phyloP scores from a whole-genome alignment of 768 basidiomycete species.

The Macrolepiota dolichaula region DNA sequence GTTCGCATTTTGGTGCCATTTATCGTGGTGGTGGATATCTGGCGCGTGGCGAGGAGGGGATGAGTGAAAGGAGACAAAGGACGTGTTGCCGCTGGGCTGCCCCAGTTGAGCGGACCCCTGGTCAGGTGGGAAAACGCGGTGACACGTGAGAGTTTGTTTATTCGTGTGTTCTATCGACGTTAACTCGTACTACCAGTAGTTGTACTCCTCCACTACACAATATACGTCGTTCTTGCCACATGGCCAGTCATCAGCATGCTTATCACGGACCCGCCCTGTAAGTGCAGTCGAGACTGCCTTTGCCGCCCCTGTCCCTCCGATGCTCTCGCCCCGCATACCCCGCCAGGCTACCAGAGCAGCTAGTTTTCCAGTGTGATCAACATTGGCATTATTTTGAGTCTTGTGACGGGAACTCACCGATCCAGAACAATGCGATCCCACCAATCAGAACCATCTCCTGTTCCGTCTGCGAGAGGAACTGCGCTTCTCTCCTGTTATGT shows the following conservation, averaged over 20 bases:
- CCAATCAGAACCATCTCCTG: conserved; percentile 73
- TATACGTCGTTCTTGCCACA: conserved; percentile 60
- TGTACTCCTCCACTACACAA: conserved; percentile 70
- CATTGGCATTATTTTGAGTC: background rate
- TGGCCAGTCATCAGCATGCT: conserved; percentile 24
- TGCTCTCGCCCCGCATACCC: conserved; percentile 28
- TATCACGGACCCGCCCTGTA: conserved; percentile 12
- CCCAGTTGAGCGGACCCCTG: conserved; percentile 2
- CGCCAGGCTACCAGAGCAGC: conserved; percentile 43
- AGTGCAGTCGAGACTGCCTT: conserved; percentile 13
- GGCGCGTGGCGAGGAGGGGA: conserved; percentile 2
- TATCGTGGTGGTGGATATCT: background rate
- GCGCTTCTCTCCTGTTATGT: conserved; percentile 62
- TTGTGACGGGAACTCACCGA: conserved; percentile 47
- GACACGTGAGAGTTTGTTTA: conserved; percentile 13
- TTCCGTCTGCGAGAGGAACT: conserved; percentile 63
- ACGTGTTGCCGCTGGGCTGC: conserved; percentile 2
- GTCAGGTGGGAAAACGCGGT: conserved; percentile 3
- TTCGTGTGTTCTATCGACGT: background rate
- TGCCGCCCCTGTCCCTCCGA: conserved; percentile 17
- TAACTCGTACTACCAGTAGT: background rate
- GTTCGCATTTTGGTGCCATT: conserved; percentile 63
- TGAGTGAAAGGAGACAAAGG: background rate
- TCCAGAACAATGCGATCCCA: conserved; percentile 72
- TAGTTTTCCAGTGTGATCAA: conserved; percentile 14